Base-by-base conservation (phyloP, 2,329 filamentous ascomycete genomes). In the Fusarium nurragi region DNA sequence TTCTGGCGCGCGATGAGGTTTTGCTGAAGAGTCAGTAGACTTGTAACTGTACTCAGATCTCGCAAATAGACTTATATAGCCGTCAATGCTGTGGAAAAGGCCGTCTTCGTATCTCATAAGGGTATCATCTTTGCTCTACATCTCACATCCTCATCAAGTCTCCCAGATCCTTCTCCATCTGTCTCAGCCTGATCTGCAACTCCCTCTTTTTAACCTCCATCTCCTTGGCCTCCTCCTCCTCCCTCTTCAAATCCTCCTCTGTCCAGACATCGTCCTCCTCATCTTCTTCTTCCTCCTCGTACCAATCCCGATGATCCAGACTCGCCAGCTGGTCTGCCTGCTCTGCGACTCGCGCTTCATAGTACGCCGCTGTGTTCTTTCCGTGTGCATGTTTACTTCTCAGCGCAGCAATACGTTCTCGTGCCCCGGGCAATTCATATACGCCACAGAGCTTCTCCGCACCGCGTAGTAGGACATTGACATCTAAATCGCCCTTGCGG, bases 371-470 rank as follows among this genome's bases (percentile, higher is more conserved):
- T 21, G 93, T 97, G 44, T 87, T 87, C 28, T 83, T 83, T 58
- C 95, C 85, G 70, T 92, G 84, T 36, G 86, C 83, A 76, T 94
- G 86, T 71, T 92, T 88, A 51, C 86, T 84, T 60, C 93, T 84
- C 72, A 97, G 83, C 37, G 83, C 82, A 1, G 87, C 81, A 67
- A 98, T 96, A 62, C 89, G 86, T 72, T 97, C 92, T 16, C 85
- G 77, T 6, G 92, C 92, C 6, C 93, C 94, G 0, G 90, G 86
- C 25, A 97, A 84, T 30, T 92, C 90, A 74, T 97, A 98, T 25
- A 97, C 94, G 40, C 86, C 86, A 69, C 93, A 94, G 26, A 98
- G 84, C 81, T 93, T 97, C 81, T 97, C 93, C 1, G 94, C 94
- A 1, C 94, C 94, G 50, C 86, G 84, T 21, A 99, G 83, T 26